Conservation (phyloP, 768 basidiomycete genomes). For the Agrocybe pediades region DNA sequence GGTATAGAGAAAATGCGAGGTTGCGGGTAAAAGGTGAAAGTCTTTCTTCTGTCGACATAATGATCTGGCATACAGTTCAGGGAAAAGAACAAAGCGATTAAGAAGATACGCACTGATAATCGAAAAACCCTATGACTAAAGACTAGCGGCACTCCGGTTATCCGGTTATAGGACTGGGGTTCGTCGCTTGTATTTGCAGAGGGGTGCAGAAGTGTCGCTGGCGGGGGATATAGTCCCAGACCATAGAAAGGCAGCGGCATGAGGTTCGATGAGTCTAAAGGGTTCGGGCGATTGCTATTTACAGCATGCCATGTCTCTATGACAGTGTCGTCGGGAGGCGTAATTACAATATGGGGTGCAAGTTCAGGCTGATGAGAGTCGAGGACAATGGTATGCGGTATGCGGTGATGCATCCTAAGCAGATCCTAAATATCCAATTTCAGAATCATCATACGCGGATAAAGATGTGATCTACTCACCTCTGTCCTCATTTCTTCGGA, state of each 20-base stretch:
- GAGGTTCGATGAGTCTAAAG: constrained; percentile 24
- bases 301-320: constrained; percentile 34
- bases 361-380: constrained; percentile 41
- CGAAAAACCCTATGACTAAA: not conserved
- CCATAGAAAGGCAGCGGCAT: constrained; percentile 32
- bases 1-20: not conserved
- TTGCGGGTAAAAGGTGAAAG: not conserved
- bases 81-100: not conserved
- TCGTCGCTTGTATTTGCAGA: not conserved
- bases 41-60: not conserved
- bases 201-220: not conserved
- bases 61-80: not conserved
- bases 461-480: constrained; percentile 2
- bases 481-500: not conserved
- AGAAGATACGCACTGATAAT: not conserved
- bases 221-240: constrained; percentile 11
- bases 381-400: constrained; percentile 40
- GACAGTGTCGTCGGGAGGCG: constrained; percentile 36
- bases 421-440: constrained; percentile 21
- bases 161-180: not conserved
- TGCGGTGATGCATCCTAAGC: constrained; percentile 24
- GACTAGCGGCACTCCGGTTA: not conserved
- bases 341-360: constrained; percentile 55
- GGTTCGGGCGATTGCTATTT: constrained; percentile 38
- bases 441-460: not conserved